These are phyloP conservation scores for Zoysia matrella DNA, from an alignment of 202 grass and related monocot species.

Conservation along the genomic window DNA sequence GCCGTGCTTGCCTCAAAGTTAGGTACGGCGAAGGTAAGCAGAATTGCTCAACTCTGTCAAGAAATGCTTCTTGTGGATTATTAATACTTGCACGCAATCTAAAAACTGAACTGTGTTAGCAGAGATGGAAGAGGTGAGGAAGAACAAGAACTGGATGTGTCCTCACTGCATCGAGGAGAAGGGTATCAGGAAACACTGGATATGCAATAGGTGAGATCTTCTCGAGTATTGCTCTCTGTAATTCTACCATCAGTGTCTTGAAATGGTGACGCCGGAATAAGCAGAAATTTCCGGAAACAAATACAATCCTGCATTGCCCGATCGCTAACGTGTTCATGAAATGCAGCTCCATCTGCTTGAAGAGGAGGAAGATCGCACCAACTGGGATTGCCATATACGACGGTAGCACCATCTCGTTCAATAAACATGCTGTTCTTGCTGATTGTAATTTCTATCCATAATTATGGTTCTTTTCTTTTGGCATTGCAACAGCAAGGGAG, in stretches of 20 bases:
- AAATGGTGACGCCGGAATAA: constrained; percentile 2
- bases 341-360: constrained; percentile 80
- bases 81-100: constrained; percentile 12
- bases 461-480: neutral
- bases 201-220: constrained; percentile 78
- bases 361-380: constrained; percentile 82
- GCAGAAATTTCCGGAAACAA: neutral
- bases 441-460: neutral
- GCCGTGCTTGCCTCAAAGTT: constrained; percentile 90
- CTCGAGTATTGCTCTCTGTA: neutral
- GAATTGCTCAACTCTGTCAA: constrained; percentile 6
- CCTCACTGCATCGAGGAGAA: constrained; percentile 90
- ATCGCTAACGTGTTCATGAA: constrained; percentile 8
- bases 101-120: constrained; percentile 37
- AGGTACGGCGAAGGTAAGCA: constrained; percentile 87
- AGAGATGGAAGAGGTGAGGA: constrained; percentile 84
- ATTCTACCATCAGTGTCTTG: neutral
- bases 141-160: constrained; percentile 91
- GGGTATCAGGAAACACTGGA: constrained; percentile 82
- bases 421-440: neutral
- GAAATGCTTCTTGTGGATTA: constrained; percentile 21
- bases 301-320: neutral
- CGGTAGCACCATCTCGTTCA: constrained; percentile 43
- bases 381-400: constrained; percentile 90
- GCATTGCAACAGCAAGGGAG: constrained; percentile 56